Evolutionary conservation across 345 rosid species (phyloP), one percentile per base, ranked within the genome.

Genomic region (Citrus sp.): DNA sequence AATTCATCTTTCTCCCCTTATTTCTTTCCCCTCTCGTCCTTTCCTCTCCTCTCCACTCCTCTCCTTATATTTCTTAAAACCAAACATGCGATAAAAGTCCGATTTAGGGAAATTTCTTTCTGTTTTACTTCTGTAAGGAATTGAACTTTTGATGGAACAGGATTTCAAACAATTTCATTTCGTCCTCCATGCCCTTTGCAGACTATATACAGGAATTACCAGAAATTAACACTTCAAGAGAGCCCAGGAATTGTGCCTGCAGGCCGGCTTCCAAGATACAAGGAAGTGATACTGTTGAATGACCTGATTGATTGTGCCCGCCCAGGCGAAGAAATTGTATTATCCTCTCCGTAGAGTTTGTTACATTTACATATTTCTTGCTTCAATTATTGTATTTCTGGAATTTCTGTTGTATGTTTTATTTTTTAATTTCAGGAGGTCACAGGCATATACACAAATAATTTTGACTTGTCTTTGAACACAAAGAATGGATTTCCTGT

Each of bases 231-330:
- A 35, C 94, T 96, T 69, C 98, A 94, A 85, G 99, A 96, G 88
- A 94, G 98, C 84, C 99, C 99, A 65, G 98, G 98, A 84, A 96
- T 92, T 74, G 98, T 96, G 61, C 99, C 98, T 77, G 99, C 99
- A 34, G 99, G 99, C 62, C 88, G 98, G 80, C 98, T 96, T 82
- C 98, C 99, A 64, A 90, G 99, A 92, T 90, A 90, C 92, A 96
- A 96, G 87, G 98, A 96, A 90, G 98, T 96, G 81, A 96, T 96
- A 78, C 81, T 94, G 77, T 77, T 96, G 80, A 94, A 94, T 81
- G 99, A 96, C 83, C 89, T 96, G 82, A 96, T 94, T 79, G 98
- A 92, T 80, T 96, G 99, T 71, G 99, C 99, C 54, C 93, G 93
- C 76, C 98, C 98, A 25, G 99, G 98, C 62, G 99, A 96, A 86